Evolutionary conservation across 176 grass and related monocot species (phyloP), one percentile per base, ranked within the genome.

Genomic region (Bonia amplexicaulis): DNA sequence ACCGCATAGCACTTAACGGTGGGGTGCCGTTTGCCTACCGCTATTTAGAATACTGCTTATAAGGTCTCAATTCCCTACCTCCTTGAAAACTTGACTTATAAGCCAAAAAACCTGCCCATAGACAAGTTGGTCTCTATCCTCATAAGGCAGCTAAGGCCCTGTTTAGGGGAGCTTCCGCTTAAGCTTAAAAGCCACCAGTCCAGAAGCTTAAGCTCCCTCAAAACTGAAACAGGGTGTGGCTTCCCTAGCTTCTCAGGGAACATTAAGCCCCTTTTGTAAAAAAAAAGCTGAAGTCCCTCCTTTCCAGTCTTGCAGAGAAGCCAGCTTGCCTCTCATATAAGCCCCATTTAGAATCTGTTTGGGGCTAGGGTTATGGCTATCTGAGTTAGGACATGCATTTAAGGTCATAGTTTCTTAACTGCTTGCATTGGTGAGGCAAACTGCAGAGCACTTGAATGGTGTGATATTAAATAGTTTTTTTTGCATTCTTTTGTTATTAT

Each of bases 381-480:
- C 48, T 58, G 41, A 37, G 52, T 72, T 63, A 61, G 29, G 72
- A 72, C 61, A 66, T 64, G 62, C 45, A 49, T n/a, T 64, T 42
- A 53, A 78, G 42, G 22, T 45, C 12, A 87, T 61, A 87, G 14
- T 63, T 61, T 33, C 49, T 35, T 69, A 59, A 78, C 39, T 77
- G 61, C 64, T 78, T 37, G 26, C 39, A 45, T 87, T 45, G 59
- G 78, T 45, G 39, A 86, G 64, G 12, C 11, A 41, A 81, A 66
- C 47, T 57, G 31, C 57, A 87, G 16, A 73, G 26, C 13, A 57
- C 46, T 80, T 80, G 66, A 65, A 27, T 71, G 27, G 20, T 70
- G 29, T 40, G 22, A 59, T 62, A 76, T 69, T 66, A 52, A 48
- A 47, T 73, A 20, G 60, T 37, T 77, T 67, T 52, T 20, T 20